phyloP scores from a whole-genome alignment of 805 yeast species.

The Ogataea salicorniae region DNA sequence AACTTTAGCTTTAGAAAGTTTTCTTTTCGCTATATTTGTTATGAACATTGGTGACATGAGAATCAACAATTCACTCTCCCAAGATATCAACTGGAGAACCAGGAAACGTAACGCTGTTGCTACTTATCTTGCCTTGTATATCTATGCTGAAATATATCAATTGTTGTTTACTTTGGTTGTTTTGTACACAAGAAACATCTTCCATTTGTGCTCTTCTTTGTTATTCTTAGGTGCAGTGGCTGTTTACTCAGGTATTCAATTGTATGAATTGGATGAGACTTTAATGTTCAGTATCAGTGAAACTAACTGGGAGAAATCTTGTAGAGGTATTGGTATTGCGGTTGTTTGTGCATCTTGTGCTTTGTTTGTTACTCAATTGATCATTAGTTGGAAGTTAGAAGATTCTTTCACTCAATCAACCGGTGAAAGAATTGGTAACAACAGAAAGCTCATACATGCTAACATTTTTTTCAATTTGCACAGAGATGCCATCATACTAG shows the following conservation, averaged over 20 bases:
- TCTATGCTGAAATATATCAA: slow-evolving; percentile 40
- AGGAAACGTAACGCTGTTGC: slow-evolving; percentile 17
- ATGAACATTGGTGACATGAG: slow-evolving; percentile 22
- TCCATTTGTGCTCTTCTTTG: slow-evolving; percentile 29
- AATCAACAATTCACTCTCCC: slow-evolving; percentile 2
- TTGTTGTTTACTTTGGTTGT: slow-evolving; percentile 33
- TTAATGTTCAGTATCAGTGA: slow-evolving; percentile 10
- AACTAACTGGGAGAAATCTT: slow-evolving; percentile 29
- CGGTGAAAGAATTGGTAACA: slow-evolving; percentile 33
- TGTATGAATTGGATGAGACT: slow-evolving; percentile 29
- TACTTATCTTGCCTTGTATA: slow-evolving; percentile 38
- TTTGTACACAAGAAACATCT: slow-evolving; percentile 32
- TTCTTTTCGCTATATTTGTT: slow-evolving; percentile 36
- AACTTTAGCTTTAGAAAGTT: slow-evolving; percentile 33
- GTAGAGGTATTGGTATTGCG: slow-evolving; percentile 35
- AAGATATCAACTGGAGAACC: slow-evolving; percentile 23
- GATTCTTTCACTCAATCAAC: slow-evolving; percentile 10
- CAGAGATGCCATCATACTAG: slow-evolving; percentile 27
- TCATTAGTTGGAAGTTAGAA: slow-evolving; percentile 15
- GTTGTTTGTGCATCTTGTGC: slow-evolving; percentile 32
- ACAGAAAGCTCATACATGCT: slow-evolving; percentile 27
- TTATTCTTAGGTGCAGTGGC: slow-evolving; percentile 37
- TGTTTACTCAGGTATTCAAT: slow-evolving; percentile 41
- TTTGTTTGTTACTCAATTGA: slow-evolving; percentile 30
- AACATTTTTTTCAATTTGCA: slow-evolving; percentile 36